Evolutionary conservation across 225 moss, liverwort and hornwort species (phyloP), one percentile per base, ranked within the genome.

Genomic region (Polytrichum commune): DNA sequence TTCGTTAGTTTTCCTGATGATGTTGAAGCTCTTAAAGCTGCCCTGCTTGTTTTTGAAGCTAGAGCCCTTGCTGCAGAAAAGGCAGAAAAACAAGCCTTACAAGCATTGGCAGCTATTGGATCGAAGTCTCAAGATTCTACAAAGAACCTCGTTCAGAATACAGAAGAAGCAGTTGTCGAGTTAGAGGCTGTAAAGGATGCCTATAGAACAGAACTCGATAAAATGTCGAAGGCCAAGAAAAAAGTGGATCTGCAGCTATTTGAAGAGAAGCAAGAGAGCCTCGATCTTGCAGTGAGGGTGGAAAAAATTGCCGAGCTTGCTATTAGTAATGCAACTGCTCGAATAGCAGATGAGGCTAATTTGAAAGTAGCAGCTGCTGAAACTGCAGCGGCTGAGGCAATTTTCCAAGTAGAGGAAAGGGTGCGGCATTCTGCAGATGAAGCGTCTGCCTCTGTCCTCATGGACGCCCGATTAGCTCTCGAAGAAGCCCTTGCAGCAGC

Each of bases 351-450:
- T 22, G 90, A 85, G 56, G 78, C 83, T 60, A 69, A 68, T 30
- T 30, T 86, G 69, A 90, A 70, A 79, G 71, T 71, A 23, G 68
- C 76, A 70, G 77, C 70, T 29, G 85, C 83, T 62, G 85, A 90
- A 71, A 93, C 90, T 60, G 74, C 82, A 29, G 80, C 89, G 53
- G 90, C 90, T 33, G 93, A 93, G 62, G 81, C 77, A 72, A 75
- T 82, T 60, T 32, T 77, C 18, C 77, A 77, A 67, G 56, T 89
- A 67, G 82, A 90, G 73, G 80, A 84, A 65, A 90, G 82, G 53
- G 76, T 93, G 58, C 77, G 80, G 26, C 57, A 60, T 38, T 82
- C 88, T 68, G 85, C 87, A 62, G 77, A 77, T 75, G 87, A 89
- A 54, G 89, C 86, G 60, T 87, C 91, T 32, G 71, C 80, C 38